Evolutionary conservation across 768 basidiomycete species (phyloP).

Genomic region (Leccinum variicolor): DNA sequence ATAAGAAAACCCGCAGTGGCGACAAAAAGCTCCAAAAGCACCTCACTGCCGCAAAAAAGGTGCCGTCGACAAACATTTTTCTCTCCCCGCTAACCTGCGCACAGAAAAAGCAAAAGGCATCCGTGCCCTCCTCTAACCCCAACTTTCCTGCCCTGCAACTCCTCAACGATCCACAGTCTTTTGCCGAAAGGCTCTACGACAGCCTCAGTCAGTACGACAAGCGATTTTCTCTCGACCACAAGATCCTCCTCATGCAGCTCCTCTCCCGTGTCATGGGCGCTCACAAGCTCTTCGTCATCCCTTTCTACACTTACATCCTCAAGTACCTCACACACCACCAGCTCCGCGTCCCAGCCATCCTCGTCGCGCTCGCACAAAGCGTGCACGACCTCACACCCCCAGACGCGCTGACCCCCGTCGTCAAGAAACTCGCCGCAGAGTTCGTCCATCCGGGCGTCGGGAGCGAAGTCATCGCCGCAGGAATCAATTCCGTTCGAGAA

Average conservation of each 20-base stretch:
- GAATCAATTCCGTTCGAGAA: conserved; percentile 93
- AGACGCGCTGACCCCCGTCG: conserved; percentile 83
- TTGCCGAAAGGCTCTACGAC: conserved; percentile 91
- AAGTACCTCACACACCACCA: conserved; percentile 93
- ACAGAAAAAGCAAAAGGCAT: conserved; percentile 35
- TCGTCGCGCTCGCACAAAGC: conserved; percentile 91
- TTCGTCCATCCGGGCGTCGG: conserved; percentile 98
- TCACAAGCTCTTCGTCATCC: conserved; percentile 90
- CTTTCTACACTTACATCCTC: conserved; percentile 94
- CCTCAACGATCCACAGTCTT: conserved; percentile 92
- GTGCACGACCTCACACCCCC: conserved; percentile 95
- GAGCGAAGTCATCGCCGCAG: conserved; percentile 91
- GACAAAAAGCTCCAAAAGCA: conserved; percentile 78
- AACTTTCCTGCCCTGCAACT: conserved; percentile 95
- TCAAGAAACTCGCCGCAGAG: conserved; percentile 90
- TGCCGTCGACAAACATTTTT: conserved; percentile 21
- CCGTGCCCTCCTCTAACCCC: conserved; percentile 30
- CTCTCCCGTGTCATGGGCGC: conserved; percentile 89
- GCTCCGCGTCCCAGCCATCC: conserved; percentile 87
- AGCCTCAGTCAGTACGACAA: conserved; percentile 83
- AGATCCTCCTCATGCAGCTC: conserved; percentile 95
- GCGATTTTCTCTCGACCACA: conserved; percentile 95
- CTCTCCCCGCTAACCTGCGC: conserved; percentile 27
- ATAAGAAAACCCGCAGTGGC: conserved; percentile 84
- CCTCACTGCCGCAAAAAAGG: conserved; percentile 74